These are phyloP conservation scores for Kodamaea leandrae DNA, from an alignment of 805 yeast species.

Conservation along the genomic window DNA sequence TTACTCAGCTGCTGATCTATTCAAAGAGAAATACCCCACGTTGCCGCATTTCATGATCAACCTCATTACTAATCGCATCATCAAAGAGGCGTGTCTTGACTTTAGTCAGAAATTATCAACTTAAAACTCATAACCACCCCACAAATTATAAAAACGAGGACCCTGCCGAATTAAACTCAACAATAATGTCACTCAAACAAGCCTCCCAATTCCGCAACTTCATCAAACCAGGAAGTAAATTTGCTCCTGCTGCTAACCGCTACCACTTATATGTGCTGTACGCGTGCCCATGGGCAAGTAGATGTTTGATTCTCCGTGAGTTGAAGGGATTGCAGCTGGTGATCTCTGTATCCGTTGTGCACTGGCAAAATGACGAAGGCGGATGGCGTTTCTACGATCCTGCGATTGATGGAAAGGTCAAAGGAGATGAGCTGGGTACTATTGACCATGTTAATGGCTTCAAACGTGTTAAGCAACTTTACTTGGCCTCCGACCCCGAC, in stretches of 20 bases:
- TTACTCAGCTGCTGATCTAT: no score
- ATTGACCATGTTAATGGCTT: slow-evolving; percentile 51
- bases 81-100: no score
- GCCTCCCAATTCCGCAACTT: slow-evolving; percentile 58
- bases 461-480: slow-evolving; percentile 64
- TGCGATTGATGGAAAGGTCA: slow-evolving; percentile 43
- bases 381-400: slow-evolving; percentile 82
- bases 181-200: slow-evolving; percentile 40
- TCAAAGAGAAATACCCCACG: no score
- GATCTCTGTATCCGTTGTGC: slow-evolving; percentile 74
- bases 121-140: no score
- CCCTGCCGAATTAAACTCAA: no score
- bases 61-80: no score
- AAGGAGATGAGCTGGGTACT: slow-evolving; percentile 48
- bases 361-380: slow-evolving; percentile 81
- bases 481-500: slow-evolving; percentile 69
- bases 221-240: slow-evolving; percentile 55
- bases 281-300: slow-evolving; percentile 97
- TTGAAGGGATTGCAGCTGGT: slow-evolving; percentile 66
- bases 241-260: slow-evolving; percentile 72
- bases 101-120: no score
- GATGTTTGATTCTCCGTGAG: slow-evolving; percentile 69
- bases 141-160: no score
- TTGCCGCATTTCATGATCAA: no score
- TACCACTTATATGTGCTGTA: slow-evolving; percentile 84